Percentiles rank a stretch among this genome's conserved stretches.
These are phyloP conservation scores for Cucurbita argyrosperma DNA, from an alignment of 306 rosid genomes.

Conservation along the genomic window DNA sequence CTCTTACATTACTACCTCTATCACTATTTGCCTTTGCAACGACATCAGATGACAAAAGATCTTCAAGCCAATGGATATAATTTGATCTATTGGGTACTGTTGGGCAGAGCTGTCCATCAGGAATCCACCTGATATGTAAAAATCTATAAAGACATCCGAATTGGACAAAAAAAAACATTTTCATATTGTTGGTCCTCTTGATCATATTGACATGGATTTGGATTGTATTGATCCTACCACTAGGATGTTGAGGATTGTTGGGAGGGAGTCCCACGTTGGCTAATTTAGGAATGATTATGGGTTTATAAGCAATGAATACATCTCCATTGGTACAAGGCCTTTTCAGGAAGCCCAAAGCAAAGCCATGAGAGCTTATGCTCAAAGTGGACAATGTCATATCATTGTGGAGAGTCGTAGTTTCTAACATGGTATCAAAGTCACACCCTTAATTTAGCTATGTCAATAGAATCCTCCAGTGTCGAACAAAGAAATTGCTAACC, in stretches of 20 bases:
- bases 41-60: conserved; percentile 55
- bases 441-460: too few relatives aligned
- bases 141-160: not conserved
- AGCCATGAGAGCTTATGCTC: too few relatives aligned
- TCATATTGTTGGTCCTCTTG: not conserved
- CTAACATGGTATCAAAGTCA: too few relatives aligned
- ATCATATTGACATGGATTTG: not conserved
- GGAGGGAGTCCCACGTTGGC: too few relatives aligned
- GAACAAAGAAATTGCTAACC: too few relatives aligned
- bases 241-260: not conserved
- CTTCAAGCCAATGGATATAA: conserved; percentile 81
- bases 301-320: too few relatives aligned
- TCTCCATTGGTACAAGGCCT: too few relatives aligned
- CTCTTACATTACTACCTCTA: conserved; percentile 30
- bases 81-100: conserved; percentile 87
- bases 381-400: too few relatives aligned
- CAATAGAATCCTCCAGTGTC: too few relatives aligned
- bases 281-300: too few relatives aligned
- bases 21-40: conserved; percentile 18
- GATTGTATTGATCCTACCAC: not conserved
- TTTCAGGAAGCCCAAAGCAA: too few relatives aligned
- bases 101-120: conserved; percentile 88
- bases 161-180: not conserved
- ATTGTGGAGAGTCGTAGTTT: too few relatives aligned
- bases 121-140: conserved; percentile 67